Conservation (phyloP, 176 grass and related monocot species). For the Metroxylon sagu region DNA sequence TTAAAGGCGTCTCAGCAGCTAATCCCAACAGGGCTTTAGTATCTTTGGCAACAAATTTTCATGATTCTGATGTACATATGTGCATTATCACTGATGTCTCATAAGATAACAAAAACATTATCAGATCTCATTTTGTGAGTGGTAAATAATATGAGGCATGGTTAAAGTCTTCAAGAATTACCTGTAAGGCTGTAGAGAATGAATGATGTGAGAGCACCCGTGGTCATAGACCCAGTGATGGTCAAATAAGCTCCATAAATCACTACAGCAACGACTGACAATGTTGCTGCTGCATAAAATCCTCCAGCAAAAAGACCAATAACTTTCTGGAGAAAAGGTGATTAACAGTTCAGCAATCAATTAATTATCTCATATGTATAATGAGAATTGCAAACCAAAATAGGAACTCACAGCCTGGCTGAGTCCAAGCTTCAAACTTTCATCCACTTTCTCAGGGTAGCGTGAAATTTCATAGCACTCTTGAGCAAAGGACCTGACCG, state of each 20-base stretch:
- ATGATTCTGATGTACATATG: no score
- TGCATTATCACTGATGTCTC: no score
- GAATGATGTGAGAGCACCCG: slow-evolving; percentile 94
- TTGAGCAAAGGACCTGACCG: slow-evolving; percentile 90
- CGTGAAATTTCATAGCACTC: slow-evolving; percentile 67
- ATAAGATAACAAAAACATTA: no score
- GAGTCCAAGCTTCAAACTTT: slow-evolving; percentile 86
- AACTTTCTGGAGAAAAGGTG: slow-evolving; percentile 42
- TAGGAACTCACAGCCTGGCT: slow-evolving; percentile 78
- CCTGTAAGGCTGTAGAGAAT: slow-evolving; percentile 96
- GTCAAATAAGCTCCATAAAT: slow-evolving; percentile 95
- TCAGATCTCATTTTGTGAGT: no score
- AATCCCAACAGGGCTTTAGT: no score
- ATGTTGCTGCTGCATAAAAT: slow-evolving; percentile 77
- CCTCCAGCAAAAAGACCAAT: slow-evolving; percentile 93
- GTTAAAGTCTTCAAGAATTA: slow-evolving; percentile 15
- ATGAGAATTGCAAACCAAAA: slow-evolving; percentile 11
- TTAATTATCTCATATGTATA: not conserved
- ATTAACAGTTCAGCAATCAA: not conserved
- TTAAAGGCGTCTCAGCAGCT: no score
- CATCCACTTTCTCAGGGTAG: slow-evolving; percentile 78
- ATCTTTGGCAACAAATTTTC: no score
- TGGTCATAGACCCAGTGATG: slow-evolving; percentile 90
- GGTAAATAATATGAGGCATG: no score
- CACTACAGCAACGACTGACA: slow-evolving; percentile 78